Base-by-base conservation (phyloP, 2,329 filamentous ascomycete genomes). In the Mariannaea elegans region DNA sequence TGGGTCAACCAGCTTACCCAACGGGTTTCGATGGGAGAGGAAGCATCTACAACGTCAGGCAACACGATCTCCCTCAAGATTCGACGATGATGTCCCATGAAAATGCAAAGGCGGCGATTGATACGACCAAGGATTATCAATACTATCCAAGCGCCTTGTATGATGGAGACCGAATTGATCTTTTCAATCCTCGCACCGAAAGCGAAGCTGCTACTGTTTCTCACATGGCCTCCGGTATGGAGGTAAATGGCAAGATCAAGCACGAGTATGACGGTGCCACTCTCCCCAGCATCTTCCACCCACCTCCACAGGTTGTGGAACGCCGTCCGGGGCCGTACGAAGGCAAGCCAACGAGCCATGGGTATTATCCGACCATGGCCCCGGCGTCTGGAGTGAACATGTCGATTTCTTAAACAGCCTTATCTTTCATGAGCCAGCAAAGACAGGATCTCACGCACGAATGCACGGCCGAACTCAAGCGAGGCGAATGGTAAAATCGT, bases 111-210 rank as follows among this genome's bases (percentile, higher is more conserved):
- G 71, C 32, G 32, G 32, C 77, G 2, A 80, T 86, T 39, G 76
- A 80, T 0, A 78, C 74, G 12, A 71, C 78, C 13, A 85, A 84
- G 62, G 80, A 78, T 0, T 87, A 87, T 60, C 81, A 84, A 56
- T 87, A 87, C 65, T 87, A 82, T 63, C 81, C 82, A 0, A 75
- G 76, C 0, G 65, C 82, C 3, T 78, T 85, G 46, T 86, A 84
- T 65, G 82, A 86, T 46, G 73, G 73, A 24, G 81, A 84, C 46
- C 72, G 78, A 1, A 78, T 86, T 18, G 84, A 86, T 56, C 76
- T 86, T 71, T 87, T 83, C 66, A 74, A 76, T 69, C 67, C 75
- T 65, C 71, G 77, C 70, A 66, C 68, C 52, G 68, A 76, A 9
- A 68, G 75, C 2, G 77, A 80, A 23, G 71, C 74, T 7, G 54